These are phyloP conservation scores for Corrigiola litoralis DNA, from an alignment of 179 eudicot genomes.

Conservation along the genomic window DNA sequence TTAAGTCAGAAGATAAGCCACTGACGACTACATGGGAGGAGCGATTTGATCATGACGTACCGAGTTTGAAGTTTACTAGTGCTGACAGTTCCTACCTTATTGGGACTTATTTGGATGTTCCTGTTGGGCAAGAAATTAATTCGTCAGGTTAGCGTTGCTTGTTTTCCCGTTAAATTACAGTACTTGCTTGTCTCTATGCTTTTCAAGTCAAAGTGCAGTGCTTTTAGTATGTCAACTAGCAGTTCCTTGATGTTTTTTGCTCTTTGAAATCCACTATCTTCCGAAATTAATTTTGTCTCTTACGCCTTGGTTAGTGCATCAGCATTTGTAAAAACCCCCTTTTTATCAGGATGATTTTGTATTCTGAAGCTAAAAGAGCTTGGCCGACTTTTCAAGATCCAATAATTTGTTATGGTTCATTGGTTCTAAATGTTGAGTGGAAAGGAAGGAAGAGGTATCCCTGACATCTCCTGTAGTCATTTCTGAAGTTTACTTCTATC, in stretches of 20 bases:
- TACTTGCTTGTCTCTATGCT: conserved; percentile 3
- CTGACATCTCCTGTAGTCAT: no score
- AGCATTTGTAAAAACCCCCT: neutral
- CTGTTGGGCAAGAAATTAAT: conserved; percentile 47
- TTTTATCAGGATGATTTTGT: no score
- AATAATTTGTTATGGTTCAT: neutral
- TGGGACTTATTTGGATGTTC: conserved; percentile 47
- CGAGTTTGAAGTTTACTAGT: conserved; percentile 26
- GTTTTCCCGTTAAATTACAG: neutral
- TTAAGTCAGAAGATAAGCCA: conserved; percentile 76
- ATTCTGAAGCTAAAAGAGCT: neutral
- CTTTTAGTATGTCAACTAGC: neutral
- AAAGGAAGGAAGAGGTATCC: no score
- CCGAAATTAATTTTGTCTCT: neutral
- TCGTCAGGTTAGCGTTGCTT: conserved; percentile 34
- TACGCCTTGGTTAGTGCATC: neutral
- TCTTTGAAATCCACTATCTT: no score
- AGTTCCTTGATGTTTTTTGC: no score
- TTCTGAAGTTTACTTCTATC: no score
- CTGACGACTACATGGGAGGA: conserved; percentile 66
- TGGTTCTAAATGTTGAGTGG: neutral
- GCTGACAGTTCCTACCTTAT: conserved; percentile 34
- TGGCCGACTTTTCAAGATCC: neutral
- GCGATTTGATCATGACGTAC: conserved; percentile 56
- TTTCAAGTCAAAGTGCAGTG: no score